A percentile compares a stretch with the other conserved stretches of the same genome.
phyloP scores from a whole-genome alignment of 2,329 filamentous ascomycete genomes.

The Beauveria asiatica region DNA sequence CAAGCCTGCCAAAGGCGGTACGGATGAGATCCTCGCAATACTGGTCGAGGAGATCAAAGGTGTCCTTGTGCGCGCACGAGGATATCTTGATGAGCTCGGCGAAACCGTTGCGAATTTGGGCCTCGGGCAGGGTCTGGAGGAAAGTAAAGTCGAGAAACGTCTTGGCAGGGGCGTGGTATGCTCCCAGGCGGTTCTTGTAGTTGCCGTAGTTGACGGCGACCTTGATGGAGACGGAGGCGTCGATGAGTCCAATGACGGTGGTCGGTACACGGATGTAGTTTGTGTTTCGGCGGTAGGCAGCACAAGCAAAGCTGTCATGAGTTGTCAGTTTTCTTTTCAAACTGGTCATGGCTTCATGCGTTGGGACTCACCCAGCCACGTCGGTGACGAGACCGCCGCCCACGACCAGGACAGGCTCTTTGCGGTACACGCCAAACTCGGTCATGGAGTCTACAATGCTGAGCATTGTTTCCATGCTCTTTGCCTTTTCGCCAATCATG shows the following conservation, averaged over 20 bases:
- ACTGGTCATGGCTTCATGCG: constrained; percentile 16
- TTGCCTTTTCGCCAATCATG: constrained; percentile 67
- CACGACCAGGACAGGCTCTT: constrained; percentile 59
- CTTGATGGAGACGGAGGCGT: constrained; percentile 68
- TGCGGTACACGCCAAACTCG: constrained; percentile 61
- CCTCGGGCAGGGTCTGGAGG: constrained; percentile 56
- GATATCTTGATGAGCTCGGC: constrained; percentile 71
- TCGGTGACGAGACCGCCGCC: constrained; percentile 65
- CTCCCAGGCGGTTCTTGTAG: constrained; percentile 67
- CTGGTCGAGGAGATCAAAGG: constrained; percentile 59
- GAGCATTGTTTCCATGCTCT: constrained; percentile 61
- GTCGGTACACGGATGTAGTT: constrained; percentile 68
- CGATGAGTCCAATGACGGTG: constrained; percentile 66
- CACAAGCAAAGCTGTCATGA: constrained; percentile 56
- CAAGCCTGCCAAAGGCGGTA: constrained; percentile 54
- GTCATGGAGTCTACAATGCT: constrained; percentile 67
- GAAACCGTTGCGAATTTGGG: constrained; percentile 65
- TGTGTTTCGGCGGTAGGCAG: constrained; percentile 62
- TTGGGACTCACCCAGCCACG: constrained; percentile 55
- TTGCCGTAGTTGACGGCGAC: constrained; percentile 71
- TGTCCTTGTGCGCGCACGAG: constrained; percentile 56
- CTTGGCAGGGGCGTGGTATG: constrained; percentile 63
- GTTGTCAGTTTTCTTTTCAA: constrained; percentile 18
- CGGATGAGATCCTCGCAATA: constrained; percentile 60
- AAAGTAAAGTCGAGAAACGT: constrained; percentile 69